Evolutionary conservation across 2,329 filamentous ascomycete genomes (phyloP), one percentile per base, ranked within the genome.

Genomic region (Byssoonygena ceratinophila): DNA sequence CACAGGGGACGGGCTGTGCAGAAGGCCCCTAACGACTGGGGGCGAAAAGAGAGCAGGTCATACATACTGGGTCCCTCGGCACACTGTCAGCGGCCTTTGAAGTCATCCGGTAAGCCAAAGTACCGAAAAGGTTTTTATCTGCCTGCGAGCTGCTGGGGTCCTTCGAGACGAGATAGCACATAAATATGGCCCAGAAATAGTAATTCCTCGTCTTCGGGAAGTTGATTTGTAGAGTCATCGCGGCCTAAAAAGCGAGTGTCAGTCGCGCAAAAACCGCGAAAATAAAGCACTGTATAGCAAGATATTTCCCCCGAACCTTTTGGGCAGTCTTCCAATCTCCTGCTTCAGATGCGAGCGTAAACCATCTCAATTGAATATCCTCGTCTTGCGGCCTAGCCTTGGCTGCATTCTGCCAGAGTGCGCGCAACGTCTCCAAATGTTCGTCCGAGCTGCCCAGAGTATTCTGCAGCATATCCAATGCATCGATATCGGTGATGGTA

Each of bases 161-260:
- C 23, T 62, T 57, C 14, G 69, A 61, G 39, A 74, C 63, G 41
- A 74, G 60, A 53, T 73, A 66, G 54, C 68, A 72, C 57, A 72
- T 65, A 53, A 76, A 68, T 25, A 75, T 73, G 23, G 72, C 72
- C 70, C 72, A 74, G 57, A 75, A 72, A 54, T 74, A 71, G 58
- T 74, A 75, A 45, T 73, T 68, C 43, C 73, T 66, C 22, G 69
- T 66, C 55, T 70, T 70, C 1, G 73, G 70, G 53, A 75, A 76
- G 52, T 74, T 73, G 57, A 68, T 74, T 57, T 73, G 71, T 39
- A 75, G 68, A 54, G 68, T 70, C 72, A 75, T 75, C 43, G 72
- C 69, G 54, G 73, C 73, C 72, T 75, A 57, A 47, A 39, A 54
- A n/a, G n/a, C n/a, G n/a, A n/a, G n/a, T n/a, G n/a, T n/a, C n/a